Percentiles rank a stretch among this genome's conserved stretches.
These are phyloP conservation scores for Chlamydomonas applanata DNA, from an alignment of 139 green algal species.

Conservation along the genomic window DNA sequence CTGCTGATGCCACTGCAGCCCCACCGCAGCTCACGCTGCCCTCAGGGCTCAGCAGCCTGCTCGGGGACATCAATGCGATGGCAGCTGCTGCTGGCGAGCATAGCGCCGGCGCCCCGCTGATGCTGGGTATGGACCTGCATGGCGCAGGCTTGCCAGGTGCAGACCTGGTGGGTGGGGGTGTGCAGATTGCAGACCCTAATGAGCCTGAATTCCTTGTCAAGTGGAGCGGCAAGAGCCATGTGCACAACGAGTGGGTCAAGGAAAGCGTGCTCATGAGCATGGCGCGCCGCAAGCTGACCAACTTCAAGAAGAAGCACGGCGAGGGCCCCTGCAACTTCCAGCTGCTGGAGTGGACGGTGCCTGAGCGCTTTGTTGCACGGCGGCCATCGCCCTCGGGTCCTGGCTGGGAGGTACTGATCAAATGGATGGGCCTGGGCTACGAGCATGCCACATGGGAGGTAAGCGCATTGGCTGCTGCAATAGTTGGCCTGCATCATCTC, in stretches of 20 bases:
- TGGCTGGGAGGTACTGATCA: conserved; percentile 89
- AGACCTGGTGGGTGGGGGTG: neutral
- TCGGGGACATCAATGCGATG: neutral
- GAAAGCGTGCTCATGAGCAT: conserved; percentile 65
- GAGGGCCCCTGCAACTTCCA: conserved; percentile 36
- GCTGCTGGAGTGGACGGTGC: conserved; percentile 15
- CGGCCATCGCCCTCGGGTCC: conserved; percentile 61
- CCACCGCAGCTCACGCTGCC: too few relatives aligned
- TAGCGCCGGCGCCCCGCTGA: neutral
- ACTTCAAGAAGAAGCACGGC: conserved; percentile 77
- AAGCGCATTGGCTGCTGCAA: too few relatives aligned
- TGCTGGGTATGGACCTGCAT: neutral
- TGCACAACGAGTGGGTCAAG: conserved; percentile 80
- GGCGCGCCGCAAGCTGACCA: conserved; percentile 75
- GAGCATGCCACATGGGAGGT: conserved; percentile 87
- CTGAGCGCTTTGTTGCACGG: conserved; percentile 67
- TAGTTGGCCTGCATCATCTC: too few relatives aligned
- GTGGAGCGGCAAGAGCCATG: conserved; percentile 64
- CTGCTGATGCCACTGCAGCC: too few relatives aligned
- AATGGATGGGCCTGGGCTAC: conserved; percentile 77
- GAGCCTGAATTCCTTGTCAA: conserved; percentile 87
- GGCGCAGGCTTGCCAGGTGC: neutral
- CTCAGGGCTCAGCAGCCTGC: neutral
- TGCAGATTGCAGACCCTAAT: neutral
- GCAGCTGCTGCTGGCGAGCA: conserved; percentile 8